These are phyloP conservation scores for Trichosporon coremiiforme DNA, from an alignment of 1,284 basidiomycete genomes.

Conservation along the genomic window DNA sequence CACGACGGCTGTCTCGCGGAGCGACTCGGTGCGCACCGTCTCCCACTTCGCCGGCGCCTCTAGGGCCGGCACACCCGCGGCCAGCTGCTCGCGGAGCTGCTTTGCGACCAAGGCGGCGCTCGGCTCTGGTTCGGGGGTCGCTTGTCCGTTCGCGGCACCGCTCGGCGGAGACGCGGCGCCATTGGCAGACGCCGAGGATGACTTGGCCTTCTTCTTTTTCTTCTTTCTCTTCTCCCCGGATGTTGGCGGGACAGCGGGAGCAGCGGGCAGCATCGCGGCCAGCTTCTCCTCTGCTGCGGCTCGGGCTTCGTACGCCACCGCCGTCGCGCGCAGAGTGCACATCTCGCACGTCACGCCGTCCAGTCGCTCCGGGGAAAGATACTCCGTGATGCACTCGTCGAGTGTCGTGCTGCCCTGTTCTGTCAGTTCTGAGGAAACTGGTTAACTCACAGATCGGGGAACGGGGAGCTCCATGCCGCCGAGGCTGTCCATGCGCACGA, in stretches of 20 bases:
- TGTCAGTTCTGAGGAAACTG: constrained; percentile 18
- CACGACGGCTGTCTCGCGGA: constrained; percentile 44
- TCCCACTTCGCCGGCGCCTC: constrained; percentile 45
- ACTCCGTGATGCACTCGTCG: constrained; percentile 56
- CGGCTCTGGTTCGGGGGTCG: neutral
- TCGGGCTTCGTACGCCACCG: constrained; percentile 44
- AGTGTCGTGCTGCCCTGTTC: constrained; percentile 54
- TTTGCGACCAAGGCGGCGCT: constrained; percentile 66
- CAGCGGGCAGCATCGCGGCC: neutral
- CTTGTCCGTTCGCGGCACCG: neutral
- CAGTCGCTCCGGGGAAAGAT: constrained; percentile 57
- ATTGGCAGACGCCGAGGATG: neutral
- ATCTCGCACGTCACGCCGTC: constrained; percentile 58
- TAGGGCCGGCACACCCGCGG: constrained; percentile 42
- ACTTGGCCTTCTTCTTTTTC: constrained; percentile 28
- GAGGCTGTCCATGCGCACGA: constrained; percentile 51
- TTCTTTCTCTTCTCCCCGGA: constrained; percentile 14
- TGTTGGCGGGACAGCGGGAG: neutral
- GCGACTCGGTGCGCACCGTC: constrained; percentile 40
- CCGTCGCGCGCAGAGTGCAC: constrained; percentile 56
- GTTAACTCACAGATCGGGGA: constrained; percentile 47
- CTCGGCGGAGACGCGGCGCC: neutral
- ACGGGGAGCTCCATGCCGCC: constrained; percentile 54
- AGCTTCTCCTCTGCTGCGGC: constrained; percentile 23
- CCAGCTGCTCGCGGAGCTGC: constrained; percentile 65